Evolutionary conservation across 73 alveolate species (phyloP).

Genomic region (Loxodes magnus): DNA sequence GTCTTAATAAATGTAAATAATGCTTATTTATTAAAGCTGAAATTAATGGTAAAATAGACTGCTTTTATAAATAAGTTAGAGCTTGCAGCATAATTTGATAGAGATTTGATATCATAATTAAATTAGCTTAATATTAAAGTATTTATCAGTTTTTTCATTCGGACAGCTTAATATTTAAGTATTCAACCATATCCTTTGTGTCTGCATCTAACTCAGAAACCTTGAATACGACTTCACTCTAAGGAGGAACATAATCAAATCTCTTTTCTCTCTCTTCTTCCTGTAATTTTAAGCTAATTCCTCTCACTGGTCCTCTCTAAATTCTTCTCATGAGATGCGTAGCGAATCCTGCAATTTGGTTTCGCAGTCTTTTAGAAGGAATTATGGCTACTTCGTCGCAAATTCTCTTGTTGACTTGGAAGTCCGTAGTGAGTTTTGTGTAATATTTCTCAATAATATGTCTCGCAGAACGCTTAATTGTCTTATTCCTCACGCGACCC

Average conservation of each 20-base stretch:
- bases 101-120: too few relatives aligned
- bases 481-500: conserved; percentile 97
- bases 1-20: too few relatives aligned
- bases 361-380: conserved; percentile 89
- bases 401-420: conserved; percentile 94
- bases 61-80: too few relatives aligned
- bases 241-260: conserved; percentile 31
- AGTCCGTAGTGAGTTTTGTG: conserved; percentile 84
- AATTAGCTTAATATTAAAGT: too few relatives aligned
- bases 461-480: conserved; percentile 94
- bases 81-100: too few relatives aligned
- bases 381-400: conserved; percentile 86
- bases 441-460: conserved; percentile 84
- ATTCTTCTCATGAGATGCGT: conserved; percentile 93
- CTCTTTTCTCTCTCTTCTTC: conserved; percentile 52
- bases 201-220: too few relatives aligned
- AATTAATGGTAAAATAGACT: too few relatives aligned
- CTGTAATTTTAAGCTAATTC: conserved; percentile 80
- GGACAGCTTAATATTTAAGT: too few relatives aligned
- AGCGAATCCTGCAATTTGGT: conserved; percentile 86
- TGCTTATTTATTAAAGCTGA: too few relatives aligned
- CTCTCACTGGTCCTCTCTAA: conserved; percentile 94
- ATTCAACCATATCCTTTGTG: too few relatives aligned
- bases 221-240: too few relatives aligned
- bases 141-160: too few relatives aligned